Conservation (phyloP, 148 eudicot species). For the Pharnaceum exiguum region DNA sequence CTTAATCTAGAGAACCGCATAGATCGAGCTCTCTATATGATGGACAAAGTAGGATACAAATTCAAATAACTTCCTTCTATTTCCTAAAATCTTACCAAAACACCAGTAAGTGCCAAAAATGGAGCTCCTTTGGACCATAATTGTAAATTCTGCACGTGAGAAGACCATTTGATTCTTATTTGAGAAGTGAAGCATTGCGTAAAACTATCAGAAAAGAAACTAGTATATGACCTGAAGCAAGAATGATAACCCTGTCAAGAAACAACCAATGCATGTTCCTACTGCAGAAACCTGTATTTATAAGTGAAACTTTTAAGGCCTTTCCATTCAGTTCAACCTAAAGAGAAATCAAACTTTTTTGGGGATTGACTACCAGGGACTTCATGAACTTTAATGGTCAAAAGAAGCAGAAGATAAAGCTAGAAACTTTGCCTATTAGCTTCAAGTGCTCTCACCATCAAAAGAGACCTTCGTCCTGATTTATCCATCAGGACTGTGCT, state of each 20-base stretch:
- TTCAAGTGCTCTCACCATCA: constrained; percentile 42
- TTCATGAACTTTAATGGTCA: too few species aligned
- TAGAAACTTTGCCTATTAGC: background rate
- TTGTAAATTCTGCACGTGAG: constrained; percentile 46
- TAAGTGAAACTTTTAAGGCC: constrained; percentile 4
- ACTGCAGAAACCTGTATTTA: constrained; percentile 70
- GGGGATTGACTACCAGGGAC: too few species aligned
- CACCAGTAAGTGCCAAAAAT: constrained; percentile 56
- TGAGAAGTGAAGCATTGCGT: background rate
- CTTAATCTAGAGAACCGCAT: too few species aligned
- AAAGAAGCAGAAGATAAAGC: background rate
- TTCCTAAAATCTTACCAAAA: constrained; percentile 51
- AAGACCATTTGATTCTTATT: background rate
- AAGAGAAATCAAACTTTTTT: background rate
- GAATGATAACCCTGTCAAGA: constrained; percentile 57
- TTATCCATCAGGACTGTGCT: constrained; percentile 52
- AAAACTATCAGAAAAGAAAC: too few species aligned
- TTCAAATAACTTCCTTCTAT: background rate
- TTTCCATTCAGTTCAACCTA: background rate
- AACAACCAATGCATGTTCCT: constrained; percentile 78
- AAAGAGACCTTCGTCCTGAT: constrained; percentile 59
- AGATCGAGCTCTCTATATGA: too few species aligned
- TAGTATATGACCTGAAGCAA: constrained; percentile 61
- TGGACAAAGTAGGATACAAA: background rate
- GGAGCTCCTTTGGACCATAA: constrained; percentile 43